phyloP scores from a whole-genome alignment of 805 yeast species.

The Candida quercuum region DNA sequence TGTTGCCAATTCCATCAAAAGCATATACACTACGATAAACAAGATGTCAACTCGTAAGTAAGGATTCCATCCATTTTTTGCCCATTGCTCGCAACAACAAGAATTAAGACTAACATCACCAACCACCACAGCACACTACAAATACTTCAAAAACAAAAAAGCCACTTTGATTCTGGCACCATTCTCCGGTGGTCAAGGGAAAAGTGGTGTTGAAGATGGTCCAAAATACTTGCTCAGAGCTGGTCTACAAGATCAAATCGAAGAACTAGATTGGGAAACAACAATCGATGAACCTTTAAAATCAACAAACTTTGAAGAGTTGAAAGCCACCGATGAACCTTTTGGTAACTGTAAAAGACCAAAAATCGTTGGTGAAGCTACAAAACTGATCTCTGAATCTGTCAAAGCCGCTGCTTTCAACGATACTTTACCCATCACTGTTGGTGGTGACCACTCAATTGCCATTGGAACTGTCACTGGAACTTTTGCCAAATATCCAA shows the following conservation, averaged over 20 bases:
- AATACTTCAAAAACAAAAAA: slow-evolving; percentile 47
- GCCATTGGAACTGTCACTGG: slow-evolving; percentile 93
- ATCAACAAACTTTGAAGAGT: slow-evolving; percentile 37
- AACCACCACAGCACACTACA: slow-evolving; percentile 32
- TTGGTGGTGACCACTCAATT: slow-evolving; percentile 97
- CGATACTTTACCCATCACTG: slow-evolving; percentile 64
- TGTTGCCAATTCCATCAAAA: background rate
- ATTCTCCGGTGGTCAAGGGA: slow-evolving; percentile 93
- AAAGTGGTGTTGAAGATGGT: slow-evolving; percentile 89
- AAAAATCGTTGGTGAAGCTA: slow-evolving; percentile 68
- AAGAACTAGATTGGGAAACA: slow-evolving; percentile 69
- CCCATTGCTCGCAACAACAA: no score
- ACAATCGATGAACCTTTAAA: slow-evolving; percentile 48
- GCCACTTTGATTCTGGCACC: slow-evolving; percentile 84
- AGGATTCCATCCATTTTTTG: no score
- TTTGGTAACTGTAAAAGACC: slow-evolving; percentile 64
- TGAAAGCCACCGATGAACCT: slow-evolving; percentile 33
- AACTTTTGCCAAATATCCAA: slow-evolving; percentile 71
- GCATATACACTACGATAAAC: no score
- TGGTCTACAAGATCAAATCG: slow-evolving; percentile 62
- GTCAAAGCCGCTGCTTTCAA: slow-evolving; percentile 46
- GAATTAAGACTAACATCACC: background rate
- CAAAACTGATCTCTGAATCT: slow-evolving; percentile 55
- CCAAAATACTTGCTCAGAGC: slow-evolving; percentile 74
- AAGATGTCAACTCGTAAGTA: no score